phyloP scores from a whole-genome alignment of 495 filamentous ascomycete species.

The Lasiosphaeria ovina region DNA sequence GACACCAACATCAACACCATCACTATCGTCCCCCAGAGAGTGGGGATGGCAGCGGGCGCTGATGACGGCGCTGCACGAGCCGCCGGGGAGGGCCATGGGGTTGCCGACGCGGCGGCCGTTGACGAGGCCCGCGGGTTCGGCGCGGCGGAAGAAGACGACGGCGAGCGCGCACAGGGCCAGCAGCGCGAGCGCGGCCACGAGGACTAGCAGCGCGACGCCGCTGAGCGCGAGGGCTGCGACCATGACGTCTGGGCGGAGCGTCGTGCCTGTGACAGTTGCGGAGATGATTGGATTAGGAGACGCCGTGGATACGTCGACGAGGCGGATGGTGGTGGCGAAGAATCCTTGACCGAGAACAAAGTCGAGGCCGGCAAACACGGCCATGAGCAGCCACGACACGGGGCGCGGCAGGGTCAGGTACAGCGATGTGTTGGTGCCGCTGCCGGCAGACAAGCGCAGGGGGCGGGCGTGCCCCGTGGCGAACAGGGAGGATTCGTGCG shows the following conservation, averaged over 20 bases:
- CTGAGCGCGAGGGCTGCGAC: conserved; percentile 31
- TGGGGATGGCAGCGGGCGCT: conserved; percentile 39
- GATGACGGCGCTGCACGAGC: conserved; percentile 43
- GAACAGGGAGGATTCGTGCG: conserved; percentile 44
- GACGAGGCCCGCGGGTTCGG: conserved; percentile 26
- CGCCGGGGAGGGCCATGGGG: conserved; percentile 39
- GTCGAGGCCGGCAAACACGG: conserved; percentile 35
- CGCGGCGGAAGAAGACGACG: conserved; percentile 32
- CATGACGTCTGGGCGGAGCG: not conserved
- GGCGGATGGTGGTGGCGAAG: conserved; percentile 21
- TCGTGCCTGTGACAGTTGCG: not conserved
- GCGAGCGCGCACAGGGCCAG: conserved; percentile 30
- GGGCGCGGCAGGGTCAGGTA: conserved; percentile 43
- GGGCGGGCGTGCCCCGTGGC: conserved; percentile 25
- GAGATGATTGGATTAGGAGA: not conserved
- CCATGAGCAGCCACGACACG: conserved; percentile 35
- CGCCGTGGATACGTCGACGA: conserved; percentile 10
- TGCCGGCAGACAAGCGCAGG: conserved; percentile 36
- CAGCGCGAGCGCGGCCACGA: conserved; percentile 34
- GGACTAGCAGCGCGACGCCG: conserved; percentile 32
- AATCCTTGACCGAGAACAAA: conserved; percentile 40
- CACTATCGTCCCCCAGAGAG: conserved; percentile 12
- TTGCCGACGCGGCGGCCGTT: conserved; percentile 37
- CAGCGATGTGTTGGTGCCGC: conserved; percentile 33
- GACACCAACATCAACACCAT: conserved; percentile 10